Conservation (phyloP, 805 yeast species). For the Monosporozyma solicola region DNA sequence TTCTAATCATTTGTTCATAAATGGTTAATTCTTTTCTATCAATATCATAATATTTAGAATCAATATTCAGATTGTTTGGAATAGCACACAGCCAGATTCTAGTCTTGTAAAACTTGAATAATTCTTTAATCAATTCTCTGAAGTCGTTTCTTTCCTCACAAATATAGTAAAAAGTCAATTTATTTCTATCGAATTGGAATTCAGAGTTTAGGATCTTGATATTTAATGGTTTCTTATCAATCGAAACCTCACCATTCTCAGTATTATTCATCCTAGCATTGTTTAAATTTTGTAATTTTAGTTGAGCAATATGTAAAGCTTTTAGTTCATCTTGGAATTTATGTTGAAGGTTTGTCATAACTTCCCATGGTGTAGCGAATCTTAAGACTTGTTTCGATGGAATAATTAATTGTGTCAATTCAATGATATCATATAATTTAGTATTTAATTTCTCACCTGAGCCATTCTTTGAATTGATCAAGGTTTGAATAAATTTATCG, state of each 20-base stretch:
- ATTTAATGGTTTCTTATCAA: constrained; percentile 29
- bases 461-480: constrained; percentile 19
- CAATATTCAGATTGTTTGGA: constrained; percentile 28
- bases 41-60: constrained; percentile 22
- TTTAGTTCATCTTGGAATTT: constrained; percentile 65
- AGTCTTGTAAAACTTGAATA: constrained; percentile 68
- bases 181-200: constrained; percentile 74
- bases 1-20: constrained; percentile 22
- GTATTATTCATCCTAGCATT: background rate
- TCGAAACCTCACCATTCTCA: background rate
- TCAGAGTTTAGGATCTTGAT: constrained; percentile 66
- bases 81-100: constrained; percentile 82
- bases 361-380: constrained; percentile 67
- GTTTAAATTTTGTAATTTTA: constrained; percentile 37
- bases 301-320: constrained; percentile 56
- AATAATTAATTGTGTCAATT: constrained; percentile 43
- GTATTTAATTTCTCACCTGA: constrained; percentile 21
- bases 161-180: constrained; percentile 61
- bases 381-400: constrained; percentile 73
- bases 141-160: constrained; percentile 63
- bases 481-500: constrained; percentile 20
- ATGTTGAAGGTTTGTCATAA: constrained; percentile 44
- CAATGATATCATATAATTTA: constrained; percentile 35
- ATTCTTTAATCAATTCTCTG: constrained; percentile 60
- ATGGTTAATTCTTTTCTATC: constrained; percentile 21